Percentiles rank a stretch among this genome's conserved stretches.
Conservation (phyloP, 371 early-diverging fungal species). For the Funneliformis caledonium region DNA sequence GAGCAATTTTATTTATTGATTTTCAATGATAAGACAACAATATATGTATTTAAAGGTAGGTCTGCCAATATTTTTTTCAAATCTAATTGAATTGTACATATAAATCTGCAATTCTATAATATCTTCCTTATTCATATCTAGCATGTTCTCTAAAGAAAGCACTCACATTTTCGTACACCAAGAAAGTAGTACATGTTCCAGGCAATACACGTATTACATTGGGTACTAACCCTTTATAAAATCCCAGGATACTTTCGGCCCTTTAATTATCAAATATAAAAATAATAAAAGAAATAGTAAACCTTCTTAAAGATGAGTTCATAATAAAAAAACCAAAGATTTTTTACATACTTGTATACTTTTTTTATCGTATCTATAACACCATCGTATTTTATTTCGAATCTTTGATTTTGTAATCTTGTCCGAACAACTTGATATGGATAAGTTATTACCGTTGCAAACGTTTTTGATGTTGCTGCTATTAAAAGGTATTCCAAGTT, state of each 20-base stretch:
- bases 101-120: too few relatives aligned
- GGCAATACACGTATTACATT: conserved; percentile 91
- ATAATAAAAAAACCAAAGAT: background rate
- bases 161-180: conserved; percentile 85
- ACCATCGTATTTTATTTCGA: conserved; percentile 60
- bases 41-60: too few relatives aligned
- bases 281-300: too few relatives aligned
- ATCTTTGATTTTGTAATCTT: conserved; percentile 72
- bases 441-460: conserved; percentile 89
- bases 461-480: conserved; percentile 86
- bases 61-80: too few relatives aligned
- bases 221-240: conserved; percentile 95
- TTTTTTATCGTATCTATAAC: conserved; percentile 75
- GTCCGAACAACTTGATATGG: conserved; percentile 94
- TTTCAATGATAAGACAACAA: too few relatives aligned
- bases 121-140: background rate
- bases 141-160: conserved; percentile 26
- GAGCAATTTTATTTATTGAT: too few relatives aligned
- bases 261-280: conserved; percentile 41
- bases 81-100: too few relatives aligned
- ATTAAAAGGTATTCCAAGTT: conserved; percentile 81
- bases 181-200: conserved; percentile 94
- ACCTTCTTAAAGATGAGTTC: too few relatives aligned
- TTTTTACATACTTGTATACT: conserved; percentile 56
- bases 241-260: conserved; percentile 82